These are phyloP conservation scores for Mycena sanguinolenta DNA, from an alignment of 768 basidiomycete species.

Conservation along the genomic window DNA sequence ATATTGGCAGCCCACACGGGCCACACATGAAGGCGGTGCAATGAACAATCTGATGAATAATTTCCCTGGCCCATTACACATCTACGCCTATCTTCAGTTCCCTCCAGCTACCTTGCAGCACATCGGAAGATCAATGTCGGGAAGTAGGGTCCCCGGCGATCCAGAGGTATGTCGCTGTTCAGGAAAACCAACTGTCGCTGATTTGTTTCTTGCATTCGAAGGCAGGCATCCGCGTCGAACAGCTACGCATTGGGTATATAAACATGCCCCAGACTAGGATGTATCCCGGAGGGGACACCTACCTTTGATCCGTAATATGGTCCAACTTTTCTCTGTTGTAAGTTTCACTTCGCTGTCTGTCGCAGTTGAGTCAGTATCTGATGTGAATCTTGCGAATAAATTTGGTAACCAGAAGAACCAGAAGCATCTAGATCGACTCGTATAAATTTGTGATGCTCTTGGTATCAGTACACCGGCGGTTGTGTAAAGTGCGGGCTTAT, in stretches of 20 bases:
- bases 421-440: too few species aligned
- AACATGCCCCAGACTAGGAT: background rate
- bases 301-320: background rate
- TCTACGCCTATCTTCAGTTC: background rate
- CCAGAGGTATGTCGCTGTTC: conserved; percentile 13
- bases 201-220: background rate
- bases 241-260: background rate
- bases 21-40: background rate
- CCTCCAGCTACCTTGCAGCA: background rate
- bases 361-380: too few species aligned
- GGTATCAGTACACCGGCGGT: too few species aligned
- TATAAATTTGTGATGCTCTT: too few species aligned
- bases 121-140: background rate
- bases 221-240: background rate
- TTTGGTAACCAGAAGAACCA: too few species aligned
- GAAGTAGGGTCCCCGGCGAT: background rate
- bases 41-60: background rate
- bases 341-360: too few species aligned
- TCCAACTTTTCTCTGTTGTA: too few species aligned
- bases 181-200: too few species aligned
- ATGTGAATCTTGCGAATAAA: too few species aligned
- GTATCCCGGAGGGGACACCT: background rate
- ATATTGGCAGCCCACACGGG: too few species aligned
- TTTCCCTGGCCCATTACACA: too few species aligned
- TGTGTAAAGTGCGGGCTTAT: too few species aligned